Base-by-base conservation (phyloP, 2,329 filamentous ascomycete species). In the Pseudogymnoascus sp. region DNA sequence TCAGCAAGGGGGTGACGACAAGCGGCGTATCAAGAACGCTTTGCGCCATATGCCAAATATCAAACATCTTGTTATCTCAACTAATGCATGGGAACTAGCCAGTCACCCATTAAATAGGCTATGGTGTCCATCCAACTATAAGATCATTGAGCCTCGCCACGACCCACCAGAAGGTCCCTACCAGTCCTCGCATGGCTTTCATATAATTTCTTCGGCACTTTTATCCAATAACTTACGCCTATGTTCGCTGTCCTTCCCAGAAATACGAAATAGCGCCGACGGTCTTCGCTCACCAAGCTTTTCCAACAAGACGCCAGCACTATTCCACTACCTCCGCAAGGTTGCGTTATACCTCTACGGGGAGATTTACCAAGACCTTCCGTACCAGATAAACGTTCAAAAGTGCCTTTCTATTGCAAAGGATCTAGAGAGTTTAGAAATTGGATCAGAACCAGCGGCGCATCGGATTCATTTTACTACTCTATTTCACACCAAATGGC, bases 11-110 rank as follows among this genome's bases (percentile, higher is more conserved):
- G 36, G 59, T 41, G 59, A 42, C 59, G 59, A 60, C 25, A 13
- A 21, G 15, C 38, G 36, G 6, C 59, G 59, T 21, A 60, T 60
- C 36, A 9, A 41, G 59, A 41, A 44, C 5, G 59, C 59, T 44
- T 60, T 60, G 13, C 36, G 59, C 13, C 35, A 25, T n/a, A 60
- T 60, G 59, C 59, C 59, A n/a, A 60, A 60, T 60, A 36, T 60
- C n/a, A 60, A 60, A 21, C 36, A 60, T 21, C 8, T 60, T 25
- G 4, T 60, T 4, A 4, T 60, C 5, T 60, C 36, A 60, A 60
- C 6, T 42, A 25, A 60, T 29, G 36, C 17, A 60, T 60, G 59
- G 59, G 41, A 60, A 60, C 15, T 13, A 15, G 35, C 5, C 29
- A 41, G 15, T 17, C 36, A 60, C 27, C 59, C 59, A 12, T 42